phyloP scores from a whole-genome alignment of 202 grass and related monocot genomes.

The Dendrocalamus latiflorus region DNA sequence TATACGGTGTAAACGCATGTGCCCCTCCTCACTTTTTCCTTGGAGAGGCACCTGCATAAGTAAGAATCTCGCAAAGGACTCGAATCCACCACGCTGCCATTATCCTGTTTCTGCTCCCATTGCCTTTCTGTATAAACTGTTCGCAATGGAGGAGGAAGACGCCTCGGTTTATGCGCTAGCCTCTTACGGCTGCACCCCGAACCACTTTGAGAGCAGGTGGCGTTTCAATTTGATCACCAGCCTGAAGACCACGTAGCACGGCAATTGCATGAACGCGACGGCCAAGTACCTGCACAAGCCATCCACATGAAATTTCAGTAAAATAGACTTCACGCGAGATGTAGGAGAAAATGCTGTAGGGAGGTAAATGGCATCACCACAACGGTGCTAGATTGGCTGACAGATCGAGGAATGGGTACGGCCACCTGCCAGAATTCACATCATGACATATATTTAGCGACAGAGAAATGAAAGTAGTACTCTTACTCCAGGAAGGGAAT shows the following conservation, averaged over 20 bases:
- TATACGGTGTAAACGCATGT: no score
- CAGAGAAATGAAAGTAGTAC: neutral
- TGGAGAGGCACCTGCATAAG: constrained; percentile 1
- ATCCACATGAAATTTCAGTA: neutral
- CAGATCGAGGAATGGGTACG: constrained; percentile 90
- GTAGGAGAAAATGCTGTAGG: neutral
- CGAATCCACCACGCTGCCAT: neutral
- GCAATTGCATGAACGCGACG: constrained; percentile 56
- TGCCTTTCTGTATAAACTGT: neutral
- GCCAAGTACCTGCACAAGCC: constrained; percentile 47
- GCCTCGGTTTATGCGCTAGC: neutral
- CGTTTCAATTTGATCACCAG: constrained; percentile 68
- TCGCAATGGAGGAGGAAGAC: neutral
- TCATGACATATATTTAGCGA: neutral
- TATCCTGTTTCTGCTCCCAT: neutral
- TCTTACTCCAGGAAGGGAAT: neutral
- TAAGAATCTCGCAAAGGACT: constrained; percentile 11
- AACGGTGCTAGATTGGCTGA: constrained; percentile 49
- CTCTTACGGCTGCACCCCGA: constrained; percentile 10
- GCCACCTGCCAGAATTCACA: constrained; percentile 68
- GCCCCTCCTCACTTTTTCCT: constrained; percentile 5
- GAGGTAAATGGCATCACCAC: constrained; percentile 48
- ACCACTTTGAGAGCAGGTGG: constrained; percentile 49
- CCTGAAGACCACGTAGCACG: constrained; percentile 62
- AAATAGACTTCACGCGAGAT: neutral